Evolutionary conservation across 306 rosid species (phyloP).

Genomic region (Neltuma alba): DNA sequence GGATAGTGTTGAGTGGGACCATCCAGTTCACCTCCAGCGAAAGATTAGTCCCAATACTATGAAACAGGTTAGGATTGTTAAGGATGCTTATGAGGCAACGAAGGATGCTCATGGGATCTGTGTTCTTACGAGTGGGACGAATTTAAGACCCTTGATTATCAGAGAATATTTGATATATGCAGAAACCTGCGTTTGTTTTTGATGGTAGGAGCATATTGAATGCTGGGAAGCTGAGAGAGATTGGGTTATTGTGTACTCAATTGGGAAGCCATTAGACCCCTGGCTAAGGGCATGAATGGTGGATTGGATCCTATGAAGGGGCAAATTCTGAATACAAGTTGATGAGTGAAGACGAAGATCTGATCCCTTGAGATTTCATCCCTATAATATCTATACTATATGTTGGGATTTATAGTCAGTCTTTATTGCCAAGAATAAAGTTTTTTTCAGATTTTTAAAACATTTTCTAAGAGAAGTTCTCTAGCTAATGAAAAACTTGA

Average conservation of each 20-base stretch:
- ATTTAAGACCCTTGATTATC: slow-evolving; percentile 71
- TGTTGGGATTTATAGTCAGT: not conserved
- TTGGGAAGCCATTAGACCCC: slow-evolving; percentile 74
- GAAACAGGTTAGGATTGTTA: slow-evolving; percentile 55
- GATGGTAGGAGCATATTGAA: slow-evolving; percentile 76
- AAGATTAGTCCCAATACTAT: slow-evolving; percentile 35
- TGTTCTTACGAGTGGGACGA: slow-evolving; percentile 94
- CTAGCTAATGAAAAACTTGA: too few species aligned
- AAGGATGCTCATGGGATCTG: slow-evolving; percentile 81
- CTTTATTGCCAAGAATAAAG: not conserved
- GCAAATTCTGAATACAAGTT: slow-evolving; percentile 9
- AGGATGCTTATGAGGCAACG: slow-evolving; percentile 71
- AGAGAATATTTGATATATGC: slow-evolving; percentile 66
- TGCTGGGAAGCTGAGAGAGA: slow-evolving; percentile 64
- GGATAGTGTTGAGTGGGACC: slow-evolving; percentile 64
- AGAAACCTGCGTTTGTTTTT: slow-evolving; percentile 83
- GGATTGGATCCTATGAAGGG: not conserved
- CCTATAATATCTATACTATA: not conserved
- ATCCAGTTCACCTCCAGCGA: slow-evolving; percentile 59
- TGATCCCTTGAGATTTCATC: not conserved
- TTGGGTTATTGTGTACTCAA: slow-evolving; percentile 76
- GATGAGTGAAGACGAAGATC: not conserved
- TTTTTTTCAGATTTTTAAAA: not conserved
- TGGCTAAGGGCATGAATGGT: slow-evolving; percentile 54
- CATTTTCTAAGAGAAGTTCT: too few species aligned